Percentiles rank a stretch among this genome's conserved stretches.
Evolutionary conservation across 768 basidiomycete species (phyloP).

Genomic region (Russula sp.): DNA sequence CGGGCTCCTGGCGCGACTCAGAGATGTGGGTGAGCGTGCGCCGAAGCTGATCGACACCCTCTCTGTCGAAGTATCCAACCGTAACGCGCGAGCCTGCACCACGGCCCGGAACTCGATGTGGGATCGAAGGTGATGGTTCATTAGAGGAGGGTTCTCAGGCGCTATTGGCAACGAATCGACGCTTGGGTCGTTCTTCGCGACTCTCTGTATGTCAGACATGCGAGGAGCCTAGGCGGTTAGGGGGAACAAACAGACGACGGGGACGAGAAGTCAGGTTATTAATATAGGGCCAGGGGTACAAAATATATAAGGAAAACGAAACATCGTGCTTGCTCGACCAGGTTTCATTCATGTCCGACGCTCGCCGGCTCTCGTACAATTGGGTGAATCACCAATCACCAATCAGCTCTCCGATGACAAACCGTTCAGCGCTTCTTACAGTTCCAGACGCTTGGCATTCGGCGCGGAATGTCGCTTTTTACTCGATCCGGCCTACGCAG

Average conservation of each 20-base stretch:
- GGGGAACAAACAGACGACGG: not conserved
- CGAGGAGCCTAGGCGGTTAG: not conserved
- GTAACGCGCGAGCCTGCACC: constrained; percentile 35
- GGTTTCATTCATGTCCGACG: too few species aligned
- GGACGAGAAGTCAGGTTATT: not conserved
- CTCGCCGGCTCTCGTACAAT: too few species aligned
- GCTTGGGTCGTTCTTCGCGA: not conserved
- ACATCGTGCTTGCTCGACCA: not conserved
- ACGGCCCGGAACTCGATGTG: not conserved
- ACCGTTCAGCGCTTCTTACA: not conserved
- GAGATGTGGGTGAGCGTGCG: constrained; percentile 38
- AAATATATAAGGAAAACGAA: not conserved
- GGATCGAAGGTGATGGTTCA: not conserved
- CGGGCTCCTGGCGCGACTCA: not conserved
- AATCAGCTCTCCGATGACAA: not conserved
- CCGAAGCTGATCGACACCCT: constrained; percentile 45
- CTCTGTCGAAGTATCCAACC: constrained; percentile 53
- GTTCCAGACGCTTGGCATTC: too few species aligned
- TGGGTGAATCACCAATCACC: not conserved
- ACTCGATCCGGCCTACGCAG: too few species aligned
- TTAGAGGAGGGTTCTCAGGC: not conserved
- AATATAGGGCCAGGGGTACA: constrained; percentile 1
- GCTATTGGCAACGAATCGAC: constrained; percentile 16
- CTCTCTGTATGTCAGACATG: constrained; percentile 17
- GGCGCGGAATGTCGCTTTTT: too few species aligned